Evolutionary conservation across 164 flowering plant genomes (phyloP), one percentile per base, ranked within the genome.

Genomic region (Tetrastigma voinierianum): DNA sequence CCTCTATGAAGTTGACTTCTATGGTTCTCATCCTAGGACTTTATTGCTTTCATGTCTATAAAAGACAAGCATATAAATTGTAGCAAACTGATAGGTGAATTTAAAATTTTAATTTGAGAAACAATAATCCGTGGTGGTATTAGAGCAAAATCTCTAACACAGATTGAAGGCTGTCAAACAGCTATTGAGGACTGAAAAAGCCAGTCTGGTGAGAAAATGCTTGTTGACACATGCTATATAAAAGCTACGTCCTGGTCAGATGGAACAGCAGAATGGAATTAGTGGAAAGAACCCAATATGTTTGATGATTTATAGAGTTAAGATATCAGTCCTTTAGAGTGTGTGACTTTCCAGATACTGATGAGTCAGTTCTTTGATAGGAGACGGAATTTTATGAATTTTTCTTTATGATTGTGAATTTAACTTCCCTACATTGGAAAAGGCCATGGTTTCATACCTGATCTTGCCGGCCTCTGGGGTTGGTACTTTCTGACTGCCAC

Each of bases 401-500:
- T 10, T 19, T 2, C 20, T 43, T 3, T n/a, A 46, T 12, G 11
- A 7, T 32, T 32, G 40, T 32, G 6, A 32, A 32, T 32, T 32
- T 32, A 32, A 46, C 16, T 44, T 53, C 9, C 4, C 9, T 51
- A n/a, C 60, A 51, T 46, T 47, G 2, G 32, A 46, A 70, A 46
- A 49, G 44, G 9, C 40, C 21, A 24, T 57, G 23, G 18, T 55
- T 66, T 54, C 52, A 7, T 80, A 95, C 98, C 96, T 95, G 99
- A 76, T 95, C 97, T 72, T 84, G 85, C 59, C 87, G 83, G 59
- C 85, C 89, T 62, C 72, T 79, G 14, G 82, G 80, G 57, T 70
- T 84, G 3, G 70, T 64, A 59, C 77, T 59, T 61, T 91, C 91
- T 44, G 97, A 95, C 51, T 78, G 92, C 98, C 98, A 94, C 98